These are phyloP conservation scores for Omphalotus olearius DNA, from an alignment of 1,284 basidiomycete genomes.

Conservation along the genomic window DNA sequence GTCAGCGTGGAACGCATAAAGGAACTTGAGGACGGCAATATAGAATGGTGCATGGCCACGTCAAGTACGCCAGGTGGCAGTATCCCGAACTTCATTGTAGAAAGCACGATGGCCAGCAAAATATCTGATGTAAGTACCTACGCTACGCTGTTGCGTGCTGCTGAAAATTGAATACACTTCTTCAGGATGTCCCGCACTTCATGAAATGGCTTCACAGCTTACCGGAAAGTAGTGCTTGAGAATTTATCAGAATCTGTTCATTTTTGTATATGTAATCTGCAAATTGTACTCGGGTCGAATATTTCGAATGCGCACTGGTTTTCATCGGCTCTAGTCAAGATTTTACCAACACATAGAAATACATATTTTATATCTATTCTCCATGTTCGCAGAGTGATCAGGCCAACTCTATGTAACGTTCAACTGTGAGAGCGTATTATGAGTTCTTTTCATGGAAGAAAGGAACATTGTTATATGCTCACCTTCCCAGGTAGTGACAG, in stretches of 20 bases:
- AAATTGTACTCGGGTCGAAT: too few species aligned
- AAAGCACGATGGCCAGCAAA: constrained; percentile 53
- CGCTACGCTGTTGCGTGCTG: not conserved
- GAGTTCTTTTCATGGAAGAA: constrained; percentile 5
- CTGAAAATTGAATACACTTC: constrained; percentile 8
- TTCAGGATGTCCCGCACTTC: constrained; percentile 68
- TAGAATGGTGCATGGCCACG: constrained; percentile 78
- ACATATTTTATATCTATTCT: not conserved
- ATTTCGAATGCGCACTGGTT: too few species aligned
- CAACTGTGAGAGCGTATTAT: constrained; percentile 45
- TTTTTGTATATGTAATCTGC: too few species aligned
- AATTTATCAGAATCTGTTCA: too few species aligned
- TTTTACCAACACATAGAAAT: not conserved
- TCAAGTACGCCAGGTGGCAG: constrained; percentile 68
- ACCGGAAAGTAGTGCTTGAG: constrained; percentile 14
- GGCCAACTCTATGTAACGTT: constrained; percentile 71
- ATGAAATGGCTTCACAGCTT: constrained; percentile 34
- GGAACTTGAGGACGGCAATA: constrained; percentile 58
- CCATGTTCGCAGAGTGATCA: not conserved
- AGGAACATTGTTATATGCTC: constrained; percentile 20
- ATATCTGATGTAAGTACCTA: constrained; percentile 50
- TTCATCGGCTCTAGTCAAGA: not conserved
- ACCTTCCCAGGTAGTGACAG: constrained; percentile 96
- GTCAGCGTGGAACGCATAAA: constrained; percentile 62
- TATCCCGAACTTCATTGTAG: constrained; percentile 60